Evolutionary conservation across 495 filamentous ascomycete genomes (phyloP), one percentile per base, ranked within the genome.

Genomic region (Pyrenula aspistea): DNA sequence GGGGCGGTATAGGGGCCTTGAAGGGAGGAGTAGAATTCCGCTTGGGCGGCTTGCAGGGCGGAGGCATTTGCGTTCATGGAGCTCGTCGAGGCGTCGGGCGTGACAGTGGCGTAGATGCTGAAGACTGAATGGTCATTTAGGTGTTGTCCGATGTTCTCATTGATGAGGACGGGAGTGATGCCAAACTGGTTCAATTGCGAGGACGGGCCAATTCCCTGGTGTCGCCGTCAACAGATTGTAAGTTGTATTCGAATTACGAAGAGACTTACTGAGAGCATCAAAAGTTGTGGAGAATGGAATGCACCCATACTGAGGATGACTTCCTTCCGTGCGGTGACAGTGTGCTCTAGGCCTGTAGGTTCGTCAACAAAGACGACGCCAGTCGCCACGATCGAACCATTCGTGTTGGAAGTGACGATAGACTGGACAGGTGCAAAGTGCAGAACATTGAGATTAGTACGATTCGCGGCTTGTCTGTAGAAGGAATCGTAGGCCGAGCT

Each of bases 221-320:
- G 15, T 42, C 31, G 8, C 15, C 15, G 15, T 42, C 15, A 42
- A 15, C 15, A 42, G 31, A 4, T 42, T 42, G 15, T 42, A 42
- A 4, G 15, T 15, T 42, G 15, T 42, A 42, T 42, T 42, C 15
- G 31, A 42, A 4, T 4, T n/a, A n/a, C n/a, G 15, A 42, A 15
- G 31, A 42, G 31, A 42, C 15, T 8, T 42, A 42, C 31, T 15
- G 76, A 80, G n/a, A 79, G 64, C 63, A 79, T 75, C n/a, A 82
- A 62, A 12, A 83, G 57, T 56, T 79, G 76, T 1, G 79, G 78
- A 19, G 71, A 73, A 3, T 74, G 68, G 53, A 81, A 72, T 10
- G 59, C 71, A 10, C 81, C 81, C 1, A 78, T 77, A 2, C 78
- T 76, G 0, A 84, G 22, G 47, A 85, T 80, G 53, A 85, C 74